These are phyloP conservation scores for Barnettozyma vustinii DNA, from an alignment of 805 yeast genomes.

Conservation along the genomic window DNA sequence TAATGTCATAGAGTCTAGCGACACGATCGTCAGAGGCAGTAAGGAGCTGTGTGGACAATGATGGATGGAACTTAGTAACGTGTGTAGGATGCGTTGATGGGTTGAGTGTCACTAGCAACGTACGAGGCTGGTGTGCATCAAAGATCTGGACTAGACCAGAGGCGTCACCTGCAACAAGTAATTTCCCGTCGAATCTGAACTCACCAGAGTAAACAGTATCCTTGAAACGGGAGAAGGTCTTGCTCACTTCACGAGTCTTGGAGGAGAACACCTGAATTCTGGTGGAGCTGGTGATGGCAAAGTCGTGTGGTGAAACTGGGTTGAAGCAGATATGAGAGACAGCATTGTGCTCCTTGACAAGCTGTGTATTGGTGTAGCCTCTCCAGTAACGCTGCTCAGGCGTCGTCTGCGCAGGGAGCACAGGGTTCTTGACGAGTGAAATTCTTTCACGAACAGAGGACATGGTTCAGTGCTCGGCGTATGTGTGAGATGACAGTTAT, in stretches of 20 bases:
- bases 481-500: background rate
- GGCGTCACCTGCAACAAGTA: conserved; percentile 92
- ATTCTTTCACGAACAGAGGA: conserved; percentile 67
- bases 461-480: conserved; percentile 37
- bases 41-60: conserved; percentile 63
- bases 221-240: conserved; percentile 81
- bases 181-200: conserved; percentile 85
- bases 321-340: conserved; percentile 84
- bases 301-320: conserved; percentile 81
- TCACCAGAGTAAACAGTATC: conserved; percentile 92
- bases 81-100: conserved; percentile 89
- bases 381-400: conserved; percentile 96
- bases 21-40: conserved; percentile 91
- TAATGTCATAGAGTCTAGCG: conserved; percentile 83
- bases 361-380: conserved; percentile 75
- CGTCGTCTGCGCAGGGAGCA: conserved; percentile 77
- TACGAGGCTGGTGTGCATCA: conserved; percentile 76
- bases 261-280: conserved; percentile 90
- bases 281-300: conserved; percentile 89
- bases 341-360: conserved; percentile 90
- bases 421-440: conserved; percentile 61
- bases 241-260: conserved; percentile 86
- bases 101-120: conserved; percentile 69
- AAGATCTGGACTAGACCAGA: conserved; percentile 88
- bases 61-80: conserved; percentile 87